A percentile compares a stretch with the other conserved stretches of the same genome.
Evolutionary conservation across 2,329 filamentous ascomycete genomes (phyloP).

Genomic region (Colletotrichum destructivum): DNA sequence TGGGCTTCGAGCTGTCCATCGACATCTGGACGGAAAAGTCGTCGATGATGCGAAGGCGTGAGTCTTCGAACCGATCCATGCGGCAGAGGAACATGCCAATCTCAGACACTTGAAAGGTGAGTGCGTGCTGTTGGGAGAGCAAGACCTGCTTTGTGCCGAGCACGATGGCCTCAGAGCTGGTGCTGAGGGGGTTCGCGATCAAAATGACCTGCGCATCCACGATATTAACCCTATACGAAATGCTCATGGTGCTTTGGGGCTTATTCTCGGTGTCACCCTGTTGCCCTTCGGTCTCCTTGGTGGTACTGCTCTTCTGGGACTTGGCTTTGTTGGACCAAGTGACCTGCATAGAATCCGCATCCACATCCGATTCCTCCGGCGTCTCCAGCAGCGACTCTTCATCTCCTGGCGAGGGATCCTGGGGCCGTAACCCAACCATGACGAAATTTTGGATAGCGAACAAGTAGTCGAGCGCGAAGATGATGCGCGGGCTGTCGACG

Average conservation of each 20-base stretch:
- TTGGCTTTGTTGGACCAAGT: slow-evolving; percentile 56
- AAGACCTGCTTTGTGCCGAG: slow-evolving; percentile 94
- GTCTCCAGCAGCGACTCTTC: slow-evolving; percentile 70
- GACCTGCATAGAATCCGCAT: slow-evolving; percentile 70
- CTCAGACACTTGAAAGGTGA: slow-evolving; percentile 93
- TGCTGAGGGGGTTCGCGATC: slow-evolving; percentile 92
- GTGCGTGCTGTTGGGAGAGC: slow-evolving; percentile 92
- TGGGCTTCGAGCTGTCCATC: slow-evolving; percentile 78
- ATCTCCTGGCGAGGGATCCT: slow-evolving; percentile 69
- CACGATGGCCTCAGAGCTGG: slow-evolving; percentile 95
- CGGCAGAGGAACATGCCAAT: slow-evolving; percentile 98
- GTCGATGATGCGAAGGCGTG: slow-evolving; percentile 91
- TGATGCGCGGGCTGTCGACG: slow-evolving; percentile 93
- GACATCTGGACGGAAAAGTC: slow-evolving; percentile 95
- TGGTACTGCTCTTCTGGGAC: slow-evolving; percentile 50
- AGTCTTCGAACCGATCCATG: slow-evolving; percentile 97
- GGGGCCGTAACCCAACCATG: slow-evolving; percentile 77
- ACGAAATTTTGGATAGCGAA: slow-evolving; percentile 90
- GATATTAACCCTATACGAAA: slow-evolving; percentile 92
- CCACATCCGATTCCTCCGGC: slow-evolving; percentile 66
- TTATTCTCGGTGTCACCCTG: slow-evolving; percentile 41
- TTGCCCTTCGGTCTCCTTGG: slow-evolving; percentile 29
- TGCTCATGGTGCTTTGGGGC: slow-evolving; percentile 69
- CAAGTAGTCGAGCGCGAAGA: slow-evolving; percentile 95
- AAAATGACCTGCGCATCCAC: slow-evolving; percentile 97